These are phyloP conservation scores for Pythium folliculosum DNA, from an alignment of 352 stramenopile genomes.

Conservation along the genomic window DNA sequence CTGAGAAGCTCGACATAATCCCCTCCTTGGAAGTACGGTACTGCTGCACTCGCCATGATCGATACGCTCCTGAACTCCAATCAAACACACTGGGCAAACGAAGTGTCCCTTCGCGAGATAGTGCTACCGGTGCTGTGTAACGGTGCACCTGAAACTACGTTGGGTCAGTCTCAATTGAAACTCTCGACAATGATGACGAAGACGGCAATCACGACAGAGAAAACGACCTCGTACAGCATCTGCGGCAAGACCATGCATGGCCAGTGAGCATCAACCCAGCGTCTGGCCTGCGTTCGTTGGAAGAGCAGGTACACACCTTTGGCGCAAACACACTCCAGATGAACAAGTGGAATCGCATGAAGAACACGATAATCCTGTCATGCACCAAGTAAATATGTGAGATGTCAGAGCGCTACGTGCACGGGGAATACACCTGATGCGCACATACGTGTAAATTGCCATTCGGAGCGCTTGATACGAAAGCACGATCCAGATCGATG, in stretches of 20 bases:
- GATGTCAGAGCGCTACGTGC: too few species aligned
- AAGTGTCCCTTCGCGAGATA: background rate
- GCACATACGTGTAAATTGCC: constrained; percentile 28
- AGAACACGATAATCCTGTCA: constrained; percentile 73
- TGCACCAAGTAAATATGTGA: background rate
- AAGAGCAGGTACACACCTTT: constrained; percentile 48
- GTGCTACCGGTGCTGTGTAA: too few species aligned
- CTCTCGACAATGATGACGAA: constrained; percentile 5
- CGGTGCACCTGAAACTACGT: constrained; percentile 3
- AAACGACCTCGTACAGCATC: constrained; percentile 80
- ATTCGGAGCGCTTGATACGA: constrained; percentile 19
- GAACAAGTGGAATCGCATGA: constrained; percentile 91
- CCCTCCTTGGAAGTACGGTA: constrained; percentile 75
- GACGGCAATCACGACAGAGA: constrained; percentile 37
- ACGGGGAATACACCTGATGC: background rate
- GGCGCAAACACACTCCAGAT: constrained; percentile 91
- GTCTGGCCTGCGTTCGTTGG: too few species aligned
- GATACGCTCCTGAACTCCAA: too few species aligned
- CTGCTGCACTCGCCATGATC: background rate
- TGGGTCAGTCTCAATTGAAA: constrained; percentile 4
- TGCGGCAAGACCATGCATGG: constrained; percentile 17
- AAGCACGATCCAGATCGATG: constrained; percentile 12
- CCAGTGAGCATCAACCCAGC: background rate
- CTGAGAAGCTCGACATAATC: constrained; percentile 83
- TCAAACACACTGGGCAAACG: background rate